These are phyloP conservation scores for Auriscalpium microsporum DNA, from an alignment of 768 basidiomycete species.

Conservation along the genomic window DNA sequence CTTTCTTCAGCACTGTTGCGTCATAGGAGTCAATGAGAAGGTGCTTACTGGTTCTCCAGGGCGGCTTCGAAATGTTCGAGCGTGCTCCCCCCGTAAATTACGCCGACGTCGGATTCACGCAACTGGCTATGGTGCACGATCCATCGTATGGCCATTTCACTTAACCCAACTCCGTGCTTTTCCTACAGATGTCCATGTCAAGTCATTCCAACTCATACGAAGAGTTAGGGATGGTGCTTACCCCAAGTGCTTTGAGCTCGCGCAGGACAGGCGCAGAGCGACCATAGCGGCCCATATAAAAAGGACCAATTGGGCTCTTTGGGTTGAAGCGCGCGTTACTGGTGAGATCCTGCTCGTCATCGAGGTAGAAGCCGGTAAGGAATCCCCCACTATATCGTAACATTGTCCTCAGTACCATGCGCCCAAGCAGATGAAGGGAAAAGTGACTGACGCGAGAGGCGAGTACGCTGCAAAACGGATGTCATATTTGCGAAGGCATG, in stretches of 20 bases:
- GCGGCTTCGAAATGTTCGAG: constrained; percentile 26
- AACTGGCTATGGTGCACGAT: constrained; percentile 32
- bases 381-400: constrained; percentile 10
- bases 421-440: background rate
- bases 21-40: background rate
- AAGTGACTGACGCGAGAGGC: constrained; percentile 18
- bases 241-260: background rate
- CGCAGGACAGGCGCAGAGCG: background rate
- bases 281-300: background rate
- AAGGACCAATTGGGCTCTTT: background rate
- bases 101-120: constrained; percentile 21
- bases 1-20: background rate
- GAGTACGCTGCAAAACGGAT: constrained; percentile 26
- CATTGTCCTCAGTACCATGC: background rate
- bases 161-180: constrained; percentile 25
- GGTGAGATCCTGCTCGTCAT: background rate
- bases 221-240: background rate
- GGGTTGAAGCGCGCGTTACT: constrained; percentile 1
- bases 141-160: constrained; percentile 35
- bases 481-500: constrained; percentile 19
- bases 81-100: constrained; percentile 33
- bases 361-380: constrained; percentile 17
- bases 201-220: background rate
- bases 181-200: constrained; percentile 18
- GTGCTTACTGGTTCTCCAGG: constrained; percentile 11